phyloP scores from a whole-genome alignment of 179 eudicot species.

The Vitellaria paradoxa region DNA sequence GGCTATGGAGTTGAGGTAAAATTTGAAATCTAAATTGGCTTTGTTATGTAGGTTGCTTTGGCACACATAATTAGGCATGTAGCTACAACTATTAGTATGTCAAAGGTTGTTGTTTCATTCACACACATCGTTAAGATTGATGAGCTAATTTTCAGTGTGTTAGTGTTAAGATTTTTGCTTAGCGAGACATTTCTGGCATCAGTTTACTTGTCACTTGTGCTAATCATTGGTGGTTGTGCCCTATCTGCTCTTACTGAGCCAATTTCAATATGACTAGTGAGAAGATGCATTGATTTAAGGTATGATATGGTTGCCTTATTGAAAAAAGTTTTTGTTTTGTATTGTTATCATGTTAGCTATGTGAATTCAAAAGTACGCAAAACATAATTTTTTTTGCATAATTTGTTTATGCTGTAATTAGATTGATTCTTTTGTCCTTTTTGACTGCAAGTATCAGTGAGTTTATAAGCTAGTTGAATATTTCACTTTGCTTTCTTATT shows the following conservation, averaged over 20 bases:
- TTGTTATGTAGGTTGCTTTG: conserved; percentile 11
- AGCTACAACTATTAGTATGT: conserved; percentile 17
- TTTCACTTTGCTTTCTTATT: not conserved
- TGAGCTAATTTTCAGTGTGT: conserved; percentile 13
- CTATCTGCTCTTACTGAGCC: conserved; percentile 13
- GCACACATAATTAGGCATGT: conserved; percentile 18
- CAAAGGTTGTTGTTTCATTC: conserved; percentile 18
- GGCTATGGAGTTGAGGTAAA: conserved; percentile 84
- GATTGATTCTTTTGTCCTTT: too few relatives aligned
- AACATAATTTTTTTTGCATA: not conserved
- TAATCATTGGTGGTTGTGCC: conserved; percentile 13
- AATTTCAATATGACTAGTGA: conserved; percentile 17
- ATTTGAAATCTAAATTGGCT: not conserved
- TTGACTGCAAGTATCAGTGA: not conserved
- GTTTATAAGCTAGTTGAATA: too few relatives aligned
- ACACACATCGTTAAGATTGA: conserved; percentile 16
- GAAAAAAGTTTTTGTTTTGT: not conserved
- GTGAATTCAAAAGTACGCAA: not conserved
- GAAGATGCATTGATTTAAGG: not conserved
- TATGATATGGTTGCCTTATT: not conserved
- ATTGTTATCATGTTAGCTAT: not conserved
- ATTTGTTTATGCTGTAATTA: not conserved
- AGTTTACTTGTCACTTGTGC: conserved; percentile 15
- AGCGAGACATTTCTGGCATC: conserved; percentile 10
- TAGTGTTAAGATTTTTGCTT: conserved; percentile 14